These are phyloP conservation scores for Ogataea nonfermentans DNA, from an alignment of 805 yeast genomes.

Conservation along the genomic window DNA sequence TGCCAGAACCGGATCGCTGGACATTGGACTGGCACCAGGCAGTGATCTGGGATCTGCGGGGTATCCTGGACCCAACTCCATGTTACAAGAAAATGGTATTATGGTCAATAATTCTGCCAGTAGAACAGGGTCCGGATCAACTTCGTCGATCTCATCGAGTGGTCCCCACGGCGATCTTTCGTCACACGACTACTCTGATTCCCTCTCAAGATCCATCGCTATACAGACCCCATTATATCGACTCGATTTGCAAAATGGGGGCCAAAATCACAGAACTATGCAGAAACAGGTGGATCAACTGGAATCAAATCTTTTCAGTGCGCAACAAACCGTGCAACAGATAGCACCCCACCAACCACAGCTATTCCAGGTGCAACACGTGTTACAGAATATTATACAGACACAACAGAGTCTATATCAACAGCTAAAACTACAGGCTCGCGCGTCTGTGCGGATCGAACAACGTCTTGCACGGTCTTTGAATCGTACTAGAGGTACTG, in stretches of 20 bases:
- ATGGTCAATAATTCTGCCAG: slow-evolving; percentile 13
- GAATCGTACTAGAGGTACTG: slow-evolving; percentile 31
- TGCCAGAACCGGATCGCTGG: slow-evolving; percentile 12
- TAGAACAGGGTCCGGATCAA: slow-evolving; percentile 10
- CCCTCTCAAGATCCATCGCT: slow-evolving; percentile 22
- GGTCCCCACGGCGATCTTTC: slow-evolving; percentile 15
- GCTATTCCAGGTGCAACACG: slow-evolving; percentile 17
- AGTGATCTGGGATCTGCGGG: slow-evolving; percentile 13
- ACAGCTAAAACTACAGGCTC: slow-evolving; percentile 22
- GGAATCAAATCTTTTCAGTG: slow-evolving; percentile 17
- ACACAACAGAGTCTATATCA: slow-evolving; percentile 22
- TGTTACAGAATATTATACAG: slow-evolving; percentile 19
- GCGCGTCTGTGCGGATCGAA: slow-evolving; percentile 25
- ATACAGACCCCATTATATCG: slow-evolving; percentile 26
- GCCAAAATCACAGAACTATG: slow-evolving; percentile 1
- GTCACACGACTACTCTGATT: slow-evolving; percentile 22
- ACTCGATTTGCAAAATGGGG: slow-evolving; percentile 17
- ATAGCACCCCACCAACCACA: slow-evolving; percentile 18
- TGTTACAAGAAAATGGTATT: slow-evolving; percentile 18
- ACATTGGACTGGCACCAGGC: slow-evolving; percentile 13
- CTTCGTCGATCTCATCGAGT: slow-evolving; percentile 14
- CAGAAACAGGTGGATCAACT: slow-evolving; percentile 19
- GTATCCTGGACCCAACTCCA: slow-evolving; percentile 10
- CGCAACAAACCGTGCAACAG: slow-evolving; percentile 15
- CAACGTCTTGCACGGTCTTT: slow-evolving; percentile 27